Evolutionary conservation across 2,329 filamentous ascomycete genomes (phyloP), one percentile per base, ranked within the genome.

Genomic region (Alternaria incomplexa): DNA sequence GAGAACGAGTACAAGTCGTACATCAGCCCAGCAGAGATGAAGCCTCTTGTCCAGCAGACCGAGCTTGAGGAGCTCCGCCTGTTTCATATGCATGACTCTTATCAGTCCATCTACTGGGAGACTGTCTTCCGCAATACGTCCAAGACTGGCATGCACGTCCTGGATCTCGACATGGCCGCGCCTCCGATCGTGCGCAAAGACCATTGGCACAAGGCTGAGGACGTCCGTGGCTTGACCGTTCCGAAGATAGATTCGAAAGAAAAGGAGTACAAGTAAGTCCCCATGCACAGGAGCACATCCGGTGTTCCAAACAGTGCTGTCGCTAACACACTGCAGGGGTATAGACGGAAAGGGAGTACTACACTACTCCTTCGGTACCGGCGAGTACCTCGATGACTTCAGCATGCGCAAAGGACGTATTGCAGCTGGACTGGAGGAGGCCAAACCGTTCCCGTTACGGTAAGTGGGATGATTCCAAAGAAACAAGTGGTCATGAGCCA

Each of bases 371-470:
- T 65, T 72, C 23, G 77, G 77, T 1, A 70, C 67, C 25, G 76
- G 76, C n/a, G 76, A 79, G 48, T 79, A 79, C 44, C 73, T 79
- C 4, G 77, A 79, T 57, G 52, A 64, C 43, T 66, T 71, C 26
- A 73, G 71, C 43, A 79, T 79, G 47, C 69, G 73, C 17, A 76
- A 73, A 50, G 75, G 73, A 13, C 74, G 77, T n/a, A 72, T 76
- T 17, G 64, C 73, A 2, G 68, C 73, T 40, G 65, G 65, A 5
- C 23, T 71, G 7, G 72, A 75, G 13, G 66, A 73, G 44, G 56
- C 64, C 7, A 67, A 51, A 20, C 68, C 70, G 8, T 63, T 78
- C 9, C 71, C 71, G 1, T 67, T 75, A 0, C 61, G 63, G 71
- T 69, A 61, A 57, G 65, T 62, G 11, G 12, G 3, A 25, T 22